These are phyloP conservation scores for Cystofilobasidium ferigula DNA, from an alignment of 768 basidiomycete genomes.

Conservation along the genomic window DNA sequence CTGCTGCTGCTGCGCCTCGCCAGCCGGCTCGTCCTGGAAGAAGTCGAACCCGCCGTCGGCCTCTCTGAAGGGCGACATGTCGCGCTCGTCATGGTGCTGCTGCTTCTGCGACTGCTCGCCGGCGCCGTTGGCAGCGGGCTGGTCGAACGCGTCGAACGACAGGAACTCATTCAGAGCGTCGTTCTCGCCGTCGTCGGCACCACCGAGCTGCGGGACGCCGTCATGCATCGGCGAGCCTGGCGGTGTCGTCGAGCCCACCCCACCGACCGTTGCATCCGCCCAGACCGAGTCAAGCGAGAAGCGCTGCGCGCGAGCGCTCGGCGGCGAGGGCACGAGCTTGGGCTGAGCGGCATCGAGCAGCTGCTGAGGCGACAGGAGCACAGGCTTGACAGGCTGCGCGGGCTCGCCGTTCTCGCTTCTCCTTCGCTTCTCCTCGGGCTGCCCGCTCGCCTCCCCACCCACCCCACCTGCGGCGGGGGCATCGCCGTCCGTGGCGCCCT, in stretches of 20 bases:
- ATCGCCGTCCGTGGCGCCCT: background rate
- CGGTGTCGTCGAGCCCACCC: background rate
- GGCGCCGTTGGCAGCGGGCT: background rate
- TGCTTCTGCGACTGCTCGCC: background rate
- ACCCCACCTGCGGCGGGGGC: constrained; percentile 3
- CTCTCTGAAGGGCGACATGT: background rate
- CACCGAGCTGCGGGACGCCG: too few relatives aligned
- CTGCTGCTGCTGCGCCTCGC: background rate
- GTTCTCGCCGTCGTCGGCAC: background rate
- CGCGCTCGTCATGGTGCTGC: background rate
- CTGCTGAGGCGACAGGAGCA: background rate
- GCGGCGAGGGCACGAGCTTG: background rate
- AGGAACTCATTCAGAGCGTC: constrained; percentile 16
- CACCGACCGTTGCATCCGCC: background rate
- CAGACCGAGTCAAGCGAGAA: constrained; percentile 11
- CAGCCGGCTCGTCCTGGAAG: constrained; percentile 10
- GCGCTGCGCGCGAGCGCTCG: background rate
- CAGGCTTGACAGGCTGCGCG: too few relatives aligned
- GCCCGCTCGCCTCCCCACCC: background rate
- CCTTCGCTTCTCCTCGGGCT: background rate
- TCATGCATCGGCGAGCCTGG: background rate
- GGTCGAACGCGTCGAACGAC: constrained; percentile 6
- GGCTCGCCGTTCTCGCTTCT: too few relatives aligned
- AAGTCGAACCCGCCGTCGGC: constrained; percentile 12
- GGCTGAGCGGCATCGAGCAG: background rate